A percentile compares a stretch with the other conserved stretches of the same genome.
Conservation (phyloP, 345 rosid genomes). For the Odontarrhena argentea region DNA sequence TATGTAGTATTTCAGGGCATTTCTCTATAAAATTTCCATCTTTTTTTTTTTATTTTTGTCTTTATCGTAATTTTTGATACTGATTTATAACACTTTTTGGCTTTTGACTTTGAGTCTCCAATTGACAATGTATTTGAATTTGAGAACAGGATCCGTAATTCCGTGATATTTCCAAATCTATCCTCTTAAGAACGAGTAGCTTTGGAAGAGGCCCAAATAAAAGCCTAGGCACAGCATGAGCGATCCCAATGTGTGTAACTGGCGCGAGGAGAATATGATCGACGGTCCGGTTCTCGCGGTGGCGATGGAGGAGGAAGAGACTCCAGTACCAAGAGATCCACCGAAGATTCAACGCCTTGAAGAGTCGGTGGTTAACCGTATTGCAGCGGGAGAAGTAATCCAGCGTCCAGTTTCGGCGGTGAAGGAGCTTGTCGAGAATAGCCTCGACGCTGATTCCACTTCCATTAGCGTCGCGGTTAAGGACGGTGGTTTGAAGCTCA, state of each 20-base stretch:
- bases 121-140: too few species aligned
- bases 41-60: too few species aligned
- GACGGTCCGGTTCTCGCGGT: conserved; percentile 36
- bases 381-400: conserved; percentile 97
- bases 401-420: conserved; percentile 94
- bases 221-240: neutral
- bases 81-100: too few species aligned
- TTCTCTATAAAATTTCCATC: too few species aligned
- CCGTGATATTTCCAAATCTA: too few species aligned
- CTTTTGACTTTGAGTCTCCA: too few species aligned
- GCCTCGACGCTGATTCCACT: conserved; percentile 86
- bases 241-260: conserved; percentile 12
- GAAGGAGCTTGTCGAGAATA: conserved; percentile 94
- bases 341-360: conserved; percentile 82
- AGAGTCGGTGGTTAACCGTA: conserved; percentile 85
- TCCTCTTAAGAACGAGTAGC: too few species aligned
- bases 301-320: conserved; percentile 44
- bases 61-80: too few species aligned
- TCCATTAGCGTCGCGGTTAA: conserved; percentile 75
- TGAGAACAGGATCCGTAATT: too few species aligned
- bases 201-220: too few species aligned
- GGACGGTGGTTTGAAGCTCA: conserved; percentile 98
- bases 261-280: conserved; percentile 31
- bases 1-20: too few species aligned
- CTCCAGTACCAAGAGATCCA: conserved; percentile 47